Base-by-base conservation (phyloP, 495 filamentous ascomycete genomes). In the Venustampulla echinocandica region DNA sequence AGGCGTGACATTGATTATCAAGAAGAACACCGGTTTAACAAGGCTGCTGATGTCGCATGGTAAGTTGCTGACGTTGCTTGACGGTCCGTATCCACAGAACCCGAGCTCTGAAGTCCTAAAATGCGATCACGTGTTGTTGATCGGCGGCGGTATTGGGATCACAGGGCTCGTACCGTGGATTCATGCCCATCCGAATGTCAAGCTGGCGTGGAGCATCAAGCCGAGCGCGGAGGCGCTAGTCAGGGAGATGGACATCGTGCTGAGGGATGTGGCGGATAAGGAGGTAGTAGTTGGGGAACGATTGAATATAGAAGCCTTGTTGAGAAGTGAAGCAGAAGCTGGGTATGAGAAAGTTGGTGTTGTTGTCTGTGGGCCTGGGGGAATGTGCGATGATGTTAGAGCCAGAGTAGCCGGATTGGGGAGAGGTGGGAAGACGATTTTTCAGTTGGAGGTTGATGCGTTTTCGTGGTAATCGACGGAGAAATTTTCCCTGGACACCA, bases 71-170 rank as follows among this genome's bases (percentile, higher is more conserved):
- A 58, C 58, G 2, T 27, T 66, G 2, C 23, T 66, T 3, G 63
- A 66, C 13, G 63, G 63, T 1, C 63, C 61, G 2, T 46, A 46
- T 38, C 21, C 24, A 20, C 63, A 61, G 19, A 44, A 47, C 7
- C 53, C 46, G 36, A 52, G 36, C 13, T n/a, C 35, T 1, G 40
- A 28, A 0, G 18, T 60, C 14, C 52, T 52, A 1, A 44, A 46
- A 17, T 55, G 50, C 24, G 60, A 64, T 42, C 64, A 51, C 35
- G 39, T 73, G 27, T n/a, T 71, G 20, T 55, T 70, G n/a, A 61
- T 73, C 25, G 61, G 46, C 0, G 69, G 68, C 9, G 69, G 67
- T 10, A 68, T 73, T 22, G 69, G 69, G 13, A 64, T 73, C 44
- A 71, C 68, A 0, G 57, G 60, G 21, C 4, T 67, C 4, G 33